Conservation (phyloP, 257 asterid species). For the Solanum piurae region DNA sequence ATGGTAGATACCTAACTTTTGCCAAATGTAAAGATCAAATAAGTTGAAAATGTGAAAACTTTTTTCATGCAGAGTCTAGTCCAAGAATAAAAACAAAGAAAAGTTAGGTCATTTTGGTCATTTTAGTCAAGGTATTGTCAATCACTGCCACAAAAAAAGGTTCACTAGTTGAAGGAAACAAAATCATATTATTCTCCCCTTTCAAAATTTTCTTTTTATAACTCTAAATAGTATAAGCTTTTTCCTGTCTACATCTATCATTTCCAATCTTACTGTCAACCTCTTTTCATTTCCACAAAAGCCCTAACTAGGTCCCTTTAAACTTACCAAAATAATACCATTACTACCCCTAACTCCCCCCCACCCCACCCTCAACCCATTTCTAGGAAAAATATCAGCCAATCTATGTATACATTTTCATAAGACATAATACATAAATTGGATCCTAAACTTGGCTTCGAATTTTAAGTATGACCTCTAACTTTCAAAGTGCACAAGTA, state of each 20-base stretch:
- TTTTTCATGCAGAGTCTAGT: not conserved
- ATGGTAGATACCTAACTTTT: not conserved
- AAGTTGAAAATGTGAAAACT: not conserved
- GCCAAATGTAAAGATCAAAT: not conserved
- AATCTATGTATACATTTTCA: conserved; percentile 25
- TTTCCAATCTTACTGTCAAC: conserved; percentile 21
- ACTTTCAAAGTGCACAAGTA: no score
- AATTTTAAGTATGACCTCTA: no score
- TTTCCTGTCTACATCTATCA: conserved; percentile 28
- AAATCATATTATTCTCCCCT: conserved; percentile 41
- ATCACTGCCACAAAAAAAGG: conserved; percentile 37
- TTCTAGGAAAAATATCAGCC: conserved; percentile 27
- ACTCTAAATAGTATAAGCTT: conserved; percentile 9
- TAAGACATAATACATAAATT: no score
- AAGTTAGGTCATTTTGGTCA: conserved; percentile 30
- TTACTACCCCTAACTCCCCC: not conserved
- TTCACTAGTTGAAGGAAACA: conserved; percentile 32
- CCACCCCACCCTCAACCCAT: not conserved
- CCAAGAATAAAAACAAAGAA: not conserved
- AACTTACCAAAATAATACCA: conserved; percentile 18
- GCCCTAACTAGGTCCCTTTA: conserved; percentile 41
- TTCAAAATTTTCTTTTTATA: not conserved
- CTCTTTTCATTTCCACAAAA: conserved; percentile 45
- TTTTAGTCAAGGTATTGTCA: conserved; percentile 35
- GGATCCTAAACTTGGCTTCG: no score